Base-by-base conservation (phyloP, 2,329 filamentous ascomycete genomes). In the Endothia cerciana region DNA sequence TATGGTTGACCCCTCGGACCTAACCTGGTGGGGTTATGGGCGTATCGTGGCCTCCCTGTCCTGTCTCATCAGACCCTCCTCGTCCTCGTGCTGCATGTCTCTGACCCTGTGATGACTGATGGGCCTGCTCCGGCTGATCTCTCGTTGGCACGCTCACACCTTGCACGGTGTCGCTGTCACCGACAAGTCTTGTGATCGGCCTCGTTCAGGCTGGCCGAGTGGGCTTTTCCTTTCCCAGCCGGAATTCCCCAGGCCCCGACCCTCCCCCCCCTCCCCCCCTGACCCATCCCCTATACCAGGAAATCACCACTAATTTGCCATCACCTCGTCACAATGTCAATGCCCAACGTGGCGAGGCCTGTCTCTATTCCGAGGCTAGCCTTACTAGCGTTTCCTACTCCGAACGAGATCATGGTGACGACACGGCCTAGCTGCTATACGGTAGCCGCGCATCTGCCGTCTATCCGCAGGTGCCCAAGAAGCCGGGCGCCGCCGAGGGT, bases 241-340 rank as follows among this genome's bases (percentile, higher is more conserved):
- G 40, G 61, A 51, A 10, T 43, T 45, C 4, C 49, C 56, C 36
- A 56, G 49, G 38, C 38, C 38, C 22, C 19, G 43, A 22, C 43
- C 43, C 8, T 15, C 8, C 38, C 38, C 8, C 40, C 15, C 40
- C 33, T 7, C 8, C 19, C 55, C 65, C 65, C 66, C 60, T 58
- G 56, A 59, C 25, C 25, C 63, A 56, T 45, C 60, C 66, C 66
- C 63, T 60, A 63, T 66, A 66, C 33, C 61, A 49, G 65, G 64
- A 68, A 68, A 66, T 66, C 66, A 68, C 64, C 60, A 66, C 36
- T 51, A 68, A 68, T 68, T 68, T 68, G 51, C 66, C 51, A 63
- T 47, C 56, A 53, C 45, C 66, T 66, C 57, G 55, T 25, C 38
- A 58, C 55, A 45, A 62, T 59, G 62, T 51, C 60, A 56, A 13